Evolutionary conservation across 2,329 filamentous ascomycete species (phyloP).

Genomic region (Thermothelomyces thermophilus): DNA sequence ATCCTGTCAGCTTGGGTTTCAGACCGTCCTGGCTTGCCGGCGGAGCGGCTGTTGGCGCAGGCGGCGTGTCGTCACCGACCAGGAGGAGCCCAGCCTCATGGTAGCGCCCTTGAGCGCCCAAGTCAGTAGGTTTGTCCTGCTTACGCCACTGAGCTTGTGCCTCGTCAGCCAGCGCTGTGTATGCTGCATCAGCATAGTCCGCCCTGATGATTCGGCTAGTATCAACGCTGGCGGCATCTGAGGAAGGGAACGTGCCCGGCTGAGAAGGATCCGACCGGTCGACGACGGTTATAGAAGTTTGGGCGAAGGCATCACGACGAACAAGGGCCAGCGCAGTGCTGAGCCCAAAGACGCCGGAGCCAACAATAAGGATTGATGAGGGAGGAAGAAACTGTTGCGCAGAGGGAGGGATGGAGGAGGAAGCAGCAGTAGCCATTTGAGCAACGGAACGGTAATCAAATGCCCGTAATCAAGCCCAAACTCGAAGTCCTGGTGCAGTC

Average conservation of each 20-base stretch:
- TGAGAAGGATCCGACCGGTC: slow-evolving; percentile 40
- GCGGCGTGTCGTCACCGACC: slow-evolving; percentile 39
- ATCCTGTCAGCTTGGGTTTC: slow-evolving; percentile 39
- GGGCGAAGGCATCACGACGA: slow-evolving; percentile 49
- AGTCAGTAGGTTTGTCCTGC: slow-evolving; percentile 41
- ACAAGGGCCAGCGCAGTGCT: slow-evolving; percentile 61
- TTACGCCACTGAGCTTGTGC: slow-evolving; percentile 67
- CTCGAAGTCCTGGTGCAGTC: slow-evolving; percentile 4
- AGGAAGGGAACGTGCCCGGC: slow-evolving; percentile 47
- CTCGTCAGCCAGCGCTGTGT: slow-evolving; percentile 64
- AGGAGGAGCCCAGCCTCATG: slow-evolving; percentile 62
- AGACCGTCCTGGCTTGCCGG: not conserved
- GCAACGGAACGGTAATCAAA: slow-evolving; percentile 1
- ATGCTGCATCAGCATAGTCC: slow-evolving; percentile 77
- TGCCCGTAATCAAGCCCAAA: slow-evolving; percentile 7
- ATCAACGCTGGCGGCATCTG: slow-evolving; percentile 56
- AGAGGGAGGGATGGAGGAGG: slow-evolving; percentile 11
- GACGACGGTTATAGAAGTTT: slow-evolving; percentile 52
- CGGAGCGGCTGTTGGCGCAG: slow-evolving; percentile 8
- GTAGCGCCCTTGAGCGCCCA: slow-evolving; percentile 62
- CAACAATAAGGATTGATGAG: slow-evolving; percentile 58
- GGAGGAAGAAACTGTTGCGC: slow-evolving; percentile 28
- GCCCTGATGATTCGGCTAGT: slow-evolving; percentile 57
- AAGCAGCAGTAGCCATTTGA: slow-evolving; percentile 12
- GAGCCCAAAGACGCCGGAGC: slow-evolving; percentile 59